These are phyloP conservation scores for Sarocladiaceae sp. DNA, from an alignment of 2,329 filamentous ascomycete genomes.

Conservation along the genomic window DNA sequence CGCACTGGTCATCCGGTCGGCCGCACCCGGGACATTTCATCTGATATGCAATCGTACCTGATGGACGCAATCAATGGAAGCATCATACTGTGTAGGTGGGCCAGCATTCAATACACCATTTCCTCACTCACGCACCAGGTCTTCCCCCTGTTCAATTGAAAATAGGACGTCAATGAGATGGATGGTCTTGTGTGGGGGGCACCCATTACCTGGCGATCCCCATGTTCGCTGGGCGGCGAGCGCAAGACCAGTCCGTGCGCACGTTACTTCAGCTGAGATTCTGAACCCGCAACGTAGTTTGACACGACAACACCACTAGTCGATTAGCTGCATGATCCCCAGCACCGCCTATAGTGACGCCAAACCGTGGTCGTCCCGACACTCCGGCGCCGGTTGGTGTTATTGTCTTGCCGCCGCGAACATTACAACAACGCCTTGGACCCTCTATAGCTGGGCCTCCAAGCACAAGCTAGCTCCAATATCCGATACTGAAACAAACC, in stretches of 20 bases:
- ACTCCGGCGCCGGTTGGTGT: constrained; percentile 5
- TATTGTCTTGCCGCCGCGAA: neutral
- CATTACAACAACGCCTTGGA: neutral
- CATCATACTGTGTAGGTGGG: no score
- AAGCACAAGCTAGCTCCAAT: no score
- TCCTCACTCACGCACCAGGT: neutral
- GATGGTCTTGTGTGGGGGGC: neutral
- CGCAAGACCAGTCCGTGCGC: neutral
- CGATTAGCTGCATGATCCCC: neutral
- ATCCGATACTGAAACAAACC: neutral
- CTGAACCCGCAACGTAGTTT: neutral
- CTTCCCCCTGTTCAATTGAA: neutral
- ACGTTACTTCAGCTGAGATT: neutral
- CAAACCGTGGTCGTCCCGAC: neutral
- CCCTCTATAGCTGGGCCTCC: neutral
- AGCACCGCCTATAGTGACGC: neutral
- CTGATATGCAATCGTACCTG: no score
- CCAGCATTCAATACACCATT: no score
- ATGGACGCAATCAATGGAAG: no score
- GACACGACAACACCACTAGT: constrained; percentile 9
- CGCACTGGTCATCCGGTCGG: no score
- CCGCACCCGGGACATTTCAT: no score
- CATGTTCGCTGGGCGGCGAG: neutral
- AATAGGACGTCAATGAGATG: neutral
- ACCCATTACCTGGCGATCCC: neutral